Percentiles rank a stretch among this genome's conserved stretches.
phyloP scores from a whole-genome alignment of 179 eudicot species.

The Gypsophila paniculata region DNA sequence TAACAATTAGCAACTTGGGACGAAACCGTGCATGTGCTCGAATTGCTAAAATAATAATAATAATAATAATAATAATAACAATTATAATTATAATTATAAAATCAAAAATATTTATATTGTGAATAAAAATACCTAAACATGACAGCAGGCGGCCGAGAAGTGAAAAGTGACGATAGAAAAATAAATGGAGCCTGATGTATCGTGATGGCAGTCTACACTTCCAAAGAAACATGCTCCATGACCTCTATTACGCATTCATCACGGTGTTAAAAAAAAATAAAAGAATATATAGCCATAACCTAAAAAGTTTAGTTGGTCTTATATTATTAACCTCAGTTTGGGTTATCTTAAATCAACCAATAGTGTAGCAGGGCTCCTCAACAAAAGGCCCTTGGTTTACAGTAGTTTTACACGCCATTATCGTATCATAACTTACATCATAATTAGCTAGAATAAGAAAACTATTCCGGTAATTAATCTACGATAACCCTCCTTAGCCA shows the following conservation, averaged over 20 bases:
- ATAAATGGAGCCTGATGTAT: background rate
- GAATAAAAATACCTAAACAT: slow-evolving; percentile 10
- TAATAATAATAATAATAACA: background rate
- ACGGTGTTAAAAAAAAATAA: background rate
- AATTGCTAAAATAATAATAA: background rate
- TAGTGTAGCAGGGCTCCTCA: background rate
- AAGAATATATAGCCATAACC: background rate
- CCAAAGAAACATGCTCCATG: slow-evolving; percentile 5
- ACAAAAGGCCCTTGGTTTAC: slow-evolving; percentile 9
- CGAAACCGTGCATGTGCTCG: background rate
- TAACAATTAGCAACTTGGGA: background rate
- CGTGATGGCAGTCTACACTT: slow-evolving; percentile 15
- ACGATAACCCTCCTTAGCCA: too few relatives aligned
- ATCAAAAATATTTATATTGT: background rate
- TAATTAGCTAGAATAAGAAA: background rate
- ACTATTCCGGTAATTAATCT: background rate
- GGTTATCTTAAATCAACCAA: slow-evolving; percentile 11
- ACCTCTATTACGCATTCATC: background rate
- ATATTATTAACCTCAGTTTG: slow-evolving; percentile 1
- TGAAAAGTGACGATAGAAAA: slow-evolving; percentile 11
- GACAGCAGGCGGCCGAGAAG: slow-evolving; percentile 19
- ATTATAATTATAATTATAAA: too few relatives aligned
- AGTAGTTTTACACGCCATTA: background rate
- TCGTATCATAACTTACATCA: background rate
- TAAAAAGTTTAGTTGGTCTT: background rate